phyloP scores from a whole-genome alignment of 768 basidiomycete genomes.

The Psilocybe cyanescens region DNA sequence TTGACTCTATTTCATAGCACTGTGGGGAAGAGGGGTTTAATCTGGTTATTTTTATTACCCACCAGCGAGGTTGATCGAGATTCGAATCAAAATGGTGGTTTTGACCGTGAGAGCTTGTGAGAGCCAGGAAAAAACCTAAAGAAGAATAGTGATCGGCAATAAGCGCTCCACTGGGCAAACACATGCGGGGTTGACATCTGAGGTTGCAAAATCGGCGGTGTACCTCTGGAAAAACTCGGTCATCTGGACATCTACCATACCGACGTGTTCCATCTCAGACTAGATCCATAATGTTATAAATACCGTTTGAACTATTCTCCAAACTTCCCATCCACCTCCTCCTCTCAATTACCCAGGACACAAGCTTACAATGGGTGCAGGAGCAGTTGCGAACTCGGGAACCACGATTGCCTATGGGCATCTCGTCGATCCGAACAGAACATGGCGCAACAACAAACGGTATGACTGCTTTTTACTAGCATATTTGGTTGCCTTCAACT shows the following conservation, averaged over 20 bases:
- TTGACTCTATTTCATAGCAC: neutral
- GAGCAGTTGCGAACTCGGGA: constrained; percentile 42
- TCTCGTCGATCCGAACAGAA: constrained; percentile 66
- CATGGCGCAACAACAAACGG: constrained; percentile 81
- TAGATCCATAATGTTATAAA: constrained; percentile 32
- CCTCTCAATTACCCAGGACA: constrained; percentile 24
- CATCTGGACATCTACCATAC: constrained; percentile 33
- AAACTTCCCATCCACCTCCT: constrained; percentile 31
- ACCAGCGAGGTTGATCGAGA: neutral
- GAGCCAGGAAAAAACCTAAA: constrained; percentile 10
- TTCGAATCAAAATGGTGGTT: neutral
- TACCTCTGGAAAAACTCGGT: constrained; percentile 51
- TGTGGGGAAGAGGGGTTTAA: neutral
- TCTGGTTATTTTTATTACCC: neutral
- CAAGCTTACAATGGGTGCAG: constrained; percentile 53
- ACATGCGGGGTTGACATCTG: constrained; percentile 5
- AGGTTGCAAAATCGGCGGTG: constrained; percentile 23
- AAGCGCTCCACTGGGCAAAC: constrained; percentile 7
- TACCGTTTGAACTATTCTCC: constrained; percentile 25
- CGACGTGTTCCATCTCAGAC: constrained; percentile 17
- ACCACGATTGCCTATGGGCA: constrained; percentile 46
- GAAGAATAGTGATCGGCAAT: constrained; percentile 7
- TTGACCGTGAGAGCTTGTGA: constrained; percentile 14
- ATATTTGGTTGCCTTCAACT: neutral
- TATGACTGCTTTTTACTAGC: constrained; percentile 28